Evolutionary conservation across 805 yeast species (phyloP).

Genomic region (Metschnikowia lunata): DNA sequence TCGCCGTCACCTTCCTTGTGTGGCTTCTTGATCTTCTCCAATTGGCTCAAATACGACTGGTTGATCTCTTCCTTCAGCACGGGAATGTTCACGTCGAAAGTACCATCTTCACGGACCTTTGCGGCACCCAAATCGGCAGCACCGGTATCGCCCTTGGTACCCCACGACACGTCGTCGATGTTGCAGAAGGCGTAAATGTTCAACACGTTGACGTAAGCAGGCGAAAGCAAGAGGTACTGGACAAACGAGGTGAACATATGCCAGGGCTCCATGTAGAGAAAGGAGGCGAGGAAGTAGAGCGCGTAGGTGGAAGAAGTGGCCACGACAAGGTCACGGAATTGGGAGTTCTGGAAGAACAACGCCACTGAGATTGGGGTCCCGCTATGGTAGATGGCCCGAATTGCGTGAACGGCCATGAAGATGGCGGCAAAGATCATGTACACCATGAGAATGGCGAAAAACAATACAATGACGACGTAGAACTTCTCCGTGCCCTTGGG

Average conservation of each 20-base stretch:
- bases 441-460: constrained; percentile 58
- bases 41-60: constrained; percentile 47
- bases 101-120: constrained; percentile 50
- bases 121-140: constrained; percentile 54
- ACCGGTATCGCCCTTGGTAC: constrained; percentile 66
- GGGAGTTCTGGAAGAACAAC: constrained; percentile 43
- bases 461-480: constrained; percentile 48
- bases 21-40: constrained; percentile 48
- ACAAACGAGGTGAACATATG: constrained; percentile 54
- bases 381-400: constrained; percentile 30
- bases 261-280: constrained; percentile 63
- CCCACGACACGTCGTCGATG: constrained; percentile 72
- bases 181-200: constrained; percentile 68
- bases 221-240: constrained; percentile 49
- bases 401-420: constrained; percentile 51
- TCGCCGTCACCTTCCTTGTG: constrained; percentile 27
- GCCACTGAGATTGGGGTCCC: constrained; percentile 41
- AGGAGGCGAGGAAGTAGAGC: constrained; percentile 53
- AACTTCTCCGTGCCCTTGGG: constrained; percentile 58
- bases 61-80: constrained; percentile 50
- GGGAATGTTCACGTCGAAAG: constrained; percentile 51
- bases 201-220: constrained; percentile 52
- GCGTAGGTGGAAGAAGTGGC: constrained; percentile 61
- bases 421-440: constrained; percentile 57
- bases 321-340: constrained; percentile 48